These are phyloP conservation scores for Cyclotella choctawhatcheeana DNA, from an alignment of 108 stramenopile genomes.

Conservation along the genomic window DNA sequence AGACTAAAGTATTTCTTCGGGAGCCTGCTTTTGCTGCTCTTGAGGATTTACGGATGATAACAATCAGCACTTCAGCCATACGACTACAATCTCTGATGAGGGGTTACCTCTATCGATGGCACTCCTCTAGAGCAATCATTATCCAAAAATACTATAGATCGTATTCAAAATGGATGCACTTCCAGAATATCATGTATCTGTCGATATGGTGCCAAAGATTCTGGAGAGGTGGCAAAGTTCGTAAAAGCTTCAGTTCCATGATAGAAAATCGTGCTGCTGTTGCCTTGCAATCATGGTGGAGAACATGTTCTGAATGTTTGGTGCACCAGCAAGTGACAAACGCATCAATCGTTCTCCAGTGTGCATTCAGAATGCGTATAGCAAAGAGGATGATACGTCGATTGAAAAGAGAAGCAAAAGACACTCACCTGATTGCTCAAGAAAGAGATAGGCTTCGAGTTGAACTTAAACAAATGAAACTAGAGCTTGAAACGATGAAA, in stretches of 20 bases:
- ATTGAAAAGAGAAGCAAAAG: slow-evolving; percentile 59
- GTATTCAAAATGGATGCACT: slow-evolving; percentile 38
- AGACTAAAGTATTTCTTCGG: slow-evolving; percentile 90
- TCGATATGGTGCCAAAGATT: slow-evolving; percentile 65
- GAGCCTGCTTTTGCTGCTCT: slow-evolving; percentile 77
- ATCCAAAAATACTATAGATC: slow-evolving; percentile 43
- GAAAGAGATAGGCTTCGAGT: slow-evolving; percentile 67
- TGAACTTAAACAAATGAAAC: slow-evolving; percentile 57
- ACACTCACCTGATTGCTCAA: slow-evolving; percentile 48
- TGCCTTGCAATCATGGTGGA: slow-evolving; percentile 60
- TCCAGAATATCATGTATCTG: slow-evolving; percentile 50
- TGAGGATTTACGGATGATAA: slow-evolving; percentile 68
- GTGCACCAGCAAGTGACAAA: slow-evolving; percentile 14
- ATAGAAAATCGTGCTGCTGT: slow-evolving; percentile 47
- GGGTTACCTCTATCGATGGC: slow-evolving; percentile 24
- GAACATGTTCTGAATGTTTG: slow-evolving; percentile 37
- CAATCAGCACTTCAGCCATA: slow-evolving; percentile 40
- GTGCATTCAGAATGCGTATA: slow-evolving; percentile 39
- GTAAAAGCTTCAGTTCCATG: slow-evolving; percentile 13
- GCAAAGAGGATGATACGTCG: slow-evolving; percentile 40
- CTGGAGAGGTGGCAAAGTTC: slow-evolving; percentile 44
- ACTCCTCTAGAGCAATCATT: slow-evolving; percentile 20
- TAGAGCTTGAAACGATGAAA: slow-evolving; percentile 37
- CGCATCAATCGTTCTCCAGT: slow-evolving; percentile 54
- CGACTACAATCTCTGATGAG: slow-evolving; percentile 38